Percentiles rank a stretch among this genome's conserved stretches.
Conservation (phyloP, 2,329 filamentous ascomycete species). For the Stenocarpella maydis region DNA sequence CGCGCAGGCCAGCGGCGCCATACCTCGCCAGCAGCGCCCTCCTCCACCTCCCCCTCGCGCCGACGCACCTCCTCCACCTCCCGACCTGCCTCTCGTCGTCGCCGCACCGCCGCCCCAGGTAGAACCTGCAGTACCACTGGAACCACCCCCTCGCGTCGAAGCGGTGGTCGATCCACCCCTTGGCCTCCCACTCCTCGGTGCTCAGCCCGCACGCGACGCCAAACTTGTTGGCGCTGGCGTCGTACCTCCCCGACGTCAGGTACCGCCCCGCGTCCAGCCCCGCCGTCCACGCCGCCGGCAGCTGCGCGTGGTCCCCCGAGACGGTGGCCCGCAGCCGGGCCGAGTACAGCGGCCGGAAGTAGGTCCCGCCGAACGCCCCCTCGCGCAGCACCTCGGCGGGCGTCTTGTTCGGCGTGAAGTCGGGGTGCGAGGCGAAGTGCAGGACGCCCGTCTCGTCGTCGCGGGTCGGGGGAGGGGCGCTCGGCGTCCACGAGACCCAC, state of each 20-base stretch:
- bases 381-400: slow-evolving; percentile 60
- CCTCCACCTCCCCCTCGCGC: slow-evolving; percentile 59
- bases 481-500: slow-evolving; percentile 55
- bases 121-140: slow-evolving; percentile 65
- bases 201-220: slow-evolving; percentile 60
- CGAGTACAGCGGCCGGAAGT: slow-evolving; percentile 58
- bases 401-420: slow-evolving; percentile 61
- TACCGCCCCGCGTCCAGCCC: slow-evolving; percentile 49
- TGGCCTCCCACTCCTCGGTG: slow-evolving; percentile 63
- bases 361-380: slow-evolving; percentile 61
- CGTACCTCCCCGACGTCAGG: slow-evolving; percentile 52
- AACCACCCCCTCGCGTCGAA: slow-evolving; percentile 64
- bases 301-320: slow-evolving; percentile 55
- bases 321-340: slow-evolving; percentile 51
- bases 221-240: slow-evolving; percentile 60
- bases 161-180: slow-evolving; percentile 62
- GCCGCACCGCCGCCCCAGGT: slow-evolving; percentile 56
- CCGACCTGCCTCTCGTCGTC: slow-evolving; percentile 61
- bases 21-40: slow-evolving; percentile 61
- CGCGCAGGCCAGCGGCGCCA: slow-evolving; percentile 48
- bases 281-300: slow-evolving; percentile 53
- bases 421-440: slow-evolving; percentile 53
- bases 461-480: slow-evolving; percentile 50
- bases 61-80: slow-evolving; percentile 62
- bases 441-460: slow-evolving; percentile 51